Conservation (phyloP, 2,329 filamentous ascomycete genomes). For the Fusarium falciforme region DNA sequence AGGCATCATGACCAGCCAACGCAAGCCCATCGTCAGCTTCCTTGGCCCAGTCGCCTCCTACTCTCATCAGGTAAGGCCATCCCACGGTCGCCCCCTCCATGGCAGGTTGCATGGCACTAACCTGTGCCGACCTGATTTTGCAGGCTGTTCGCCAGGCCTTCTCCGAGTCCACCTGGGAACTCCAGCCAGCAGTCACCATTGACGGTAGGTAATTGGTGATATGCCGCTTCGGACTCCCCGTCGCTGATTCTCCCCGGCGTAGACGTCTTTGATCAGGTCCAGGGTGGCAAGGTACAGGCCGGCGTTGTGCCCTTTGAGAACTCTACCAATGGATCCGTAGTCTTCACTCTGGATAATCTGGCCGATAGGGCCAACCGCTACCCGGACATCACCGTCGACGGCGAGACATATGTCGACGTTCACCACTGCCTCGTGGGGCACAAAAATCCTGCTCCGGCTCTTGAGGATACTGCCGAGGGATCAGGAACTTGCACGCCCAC, state of each 20-base stretch:
- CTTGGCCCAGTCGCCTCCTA: slow-evolving; percentile 63
- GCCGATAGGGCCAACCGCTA: slow-evolving; percentile 77
- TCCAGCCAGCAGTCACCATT: slow-evolving; percentile 65
- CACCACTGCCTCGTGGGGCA: slow-evolving; percentile 86
- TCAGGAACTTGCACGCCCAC: slow-evolving; percentile 65
- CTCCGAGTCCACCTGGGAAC: slow-evolving; percentile 58
- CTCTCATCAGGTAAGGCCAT: slow-evolving; percentile 59
- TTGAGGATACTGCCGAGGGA: slow-evolving; percentile 46
- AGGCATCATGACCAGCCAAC: slow-evolving; percentile 42
- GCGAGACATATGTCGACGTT: slow-evolving; percentile 87
- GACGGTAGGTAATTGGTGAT: slow-evolving; percentile 50
- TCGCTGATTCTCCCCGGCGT: slow-evolving; percentile 20
- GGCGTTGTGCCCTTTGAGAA: slow-evolving; percentile 97
- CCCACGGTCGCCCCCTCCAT: slow-evolving; percentile 3
- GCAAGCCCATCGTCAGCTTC: slow-evolving; percentile 59
- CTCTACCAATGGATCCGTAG: slow-evolving; percentile 91
- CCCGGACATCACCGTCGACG: slow-evolving; percentile 78
- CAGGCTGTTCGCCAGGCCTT: slow-evolving; percentile 63
- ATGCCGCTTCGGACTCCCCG: neutral
- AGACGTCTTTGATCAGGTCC: slow-evolving; percentile 86
- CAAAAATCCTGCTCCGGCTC: slow-evolving; percentile 40
- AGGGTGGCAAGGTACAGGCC: slow-evolving; percentile 70
- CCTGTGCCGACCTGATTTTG: slow-evolving; percentile 21
- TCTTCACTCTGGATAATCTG: slow-evolving; percentile 89
- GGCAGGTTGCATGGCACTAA: slow-evolving; percentile 33